phyloP scores from a whole-genome alignment of 495 filamentous ascomycete genomes.

The Pseudoneurospora amorphoporcata region DNA sequence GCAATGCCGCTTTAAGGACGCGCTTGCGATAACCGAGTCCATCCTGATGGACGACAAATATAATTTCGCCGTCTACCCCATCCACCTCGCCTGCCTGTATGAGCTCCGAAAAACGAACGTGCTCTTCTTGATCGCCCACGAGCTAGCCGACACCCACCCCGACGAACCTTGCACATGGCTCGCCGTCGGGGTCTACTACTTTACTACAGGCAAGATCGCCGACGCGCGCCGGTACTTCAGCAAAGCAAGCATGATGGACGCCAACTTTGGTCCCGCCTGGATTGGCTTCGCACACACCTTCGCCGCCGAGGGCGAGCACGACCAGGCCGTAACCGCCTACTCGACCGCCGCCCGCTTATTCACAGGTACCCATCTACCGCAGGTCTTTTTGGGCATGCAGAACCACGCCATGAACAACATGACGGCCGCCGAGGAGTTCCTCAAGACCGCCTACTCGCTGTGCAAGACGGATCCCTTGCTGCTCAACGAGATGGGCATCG shows the following conservation, averaged over 20 bases:
- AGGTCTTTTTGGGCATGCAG: constrained; percentile 97
- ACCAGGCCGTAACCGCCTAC: constrained; percentile 97
- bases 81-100: constrained; percentile 87
- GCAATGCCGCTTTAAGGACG: constrained; percentile 84
- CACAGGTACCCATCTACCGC: constrained; percentile 91
- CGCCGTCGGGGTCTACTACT: constrained; percentile 91
- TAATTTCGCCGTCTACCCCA: constrained; percentile 78
- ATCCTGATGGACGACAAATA: constrained; percentile 75
- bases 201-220: constrained; percentile 77
- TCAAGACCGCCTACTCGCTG: constrained; percentile 72
- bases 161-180: constrained; percentile 86
- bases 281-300: constrained; percentile 99
- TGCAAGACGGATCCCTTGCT: constrained; percentile 76
- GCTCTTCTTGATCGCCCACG: constrained; percentile 88
- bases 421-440: constrained; percentile 89
- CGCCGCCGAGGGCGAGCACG: constrained; percentile 98
- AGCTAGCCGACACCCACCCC: constrained; percentile 84
- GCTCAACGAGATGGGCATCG: constrained; percentile 90
- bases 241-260: constrained; percentile 93
- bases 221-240: constrained; percentile 93
- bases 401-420: constrained; percentile 93
- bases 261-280: constrained; percentile 96
- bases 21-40: constrained; percentile 69
- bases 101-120: constrained; percentile 78
- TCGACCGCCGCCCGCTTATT: constrained; percentile 91